Evolutionary conservation across 345 rosid species (phyloP), one percentile per base, ranked within the genome.

Genomic region (Pistacia atlantica): DNA sequence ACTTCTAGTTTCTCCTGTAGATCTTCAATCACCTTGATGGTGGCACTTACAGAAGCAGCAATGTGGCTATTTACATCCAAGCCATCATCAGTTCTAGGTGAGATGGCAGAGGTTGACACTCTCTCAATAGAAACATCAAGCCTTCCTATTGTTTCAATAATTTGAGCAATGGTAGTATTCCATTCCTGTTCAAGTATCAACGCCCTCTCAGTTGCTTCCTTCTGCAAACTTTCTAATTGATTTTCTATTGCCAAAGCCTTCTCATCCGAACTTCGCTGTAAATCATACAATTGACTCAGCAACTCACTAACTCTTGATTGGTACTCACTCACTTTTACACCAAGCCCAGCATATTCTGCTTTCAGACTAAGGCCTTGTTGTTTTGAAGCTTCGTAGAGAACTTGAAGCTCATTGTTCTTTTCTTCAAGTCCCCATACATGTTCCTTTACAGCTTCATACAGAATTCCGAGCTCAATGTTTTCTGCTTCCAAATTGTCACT

Each of bases 381-480:
- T 80, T 80, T 86, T 67, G 85, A 70, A 69, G 80, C 79, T 76
- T 89, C 91, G 84, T 65, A 78, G 11, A 75, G 84, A 82, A 70
- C 67, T 83, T 83, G 87, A 73, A 91, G 88, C 81, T 89, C 88
- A 54, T 42, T 75, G 66, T 78, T 86, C 73, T 80, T 83, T 49
- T 78, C 85, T 52, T 87, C 83, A 80, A 87, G 51, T 71, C 25
- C 81, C 74, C 10, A 79, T 11, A 84, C 71, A 52, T 86, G 84
- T 69, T 88, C 88, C 85, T 86, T 93, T 64, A 81, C 58, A 72
- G 81, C 91, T 86, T 92, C 98, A 78, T 79, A 84, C 51, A 86
- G 81, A 85, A 95, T 80, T 61, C 71, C 84, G 74, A 87, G 80
- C 87, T 90, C 93, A 74, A 93, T 86, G 75, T 55, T 80, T 68